A percentile compares a stretch with the other conserved stretches of the same genome.
Evolutionary conservation across 257 asterid genomes (phyloP).

Genomic region (Galeopsis tetrahit): DNA sequence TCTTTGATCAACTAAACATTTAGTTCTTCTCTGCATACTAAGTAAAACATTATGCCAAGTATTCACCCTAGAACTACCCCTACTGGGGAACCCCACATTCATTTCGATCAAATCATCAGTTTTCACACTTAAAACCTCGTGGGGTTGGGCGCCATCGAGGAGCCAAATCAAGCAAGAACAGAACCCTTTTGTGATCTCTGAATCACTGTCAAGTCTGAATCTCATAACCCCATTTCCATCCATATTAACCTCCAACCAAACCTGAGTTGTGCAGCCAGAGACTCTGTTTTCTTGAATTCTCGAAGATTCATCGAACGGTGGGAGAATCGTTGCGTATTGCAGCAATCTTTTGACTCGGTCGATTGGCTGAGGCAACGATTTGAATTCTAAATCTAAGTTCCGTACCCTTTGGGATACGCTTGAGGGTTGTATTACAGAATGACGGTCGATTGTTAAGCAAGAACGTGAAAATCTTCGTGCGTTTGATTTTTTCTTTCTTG

Average conservation of each 20-base stretch:
- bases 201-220: constrained; percentile 72
- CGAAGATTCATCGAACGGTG: constrained; percentile 52
- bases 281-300: constrained; percentile 64
- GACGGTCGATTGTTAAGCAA: constrained; percentile 28
- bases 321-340: constrained; percentile 57
- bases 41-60: constrained; percentile 82
- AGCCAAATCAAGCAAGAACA: constrained; percentile 77
- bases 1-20: constrained; percentile 49
- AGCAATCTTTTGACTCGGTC: constrained; percentile 75
- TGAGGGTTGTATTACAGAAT: constrained; percentile 19
- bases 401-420: constrained; percentile 56
- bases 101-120: constrained; percentile 68
- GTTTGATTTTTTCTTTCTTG: not conserved
- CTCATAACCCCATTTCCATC: constrained; percentile 51
- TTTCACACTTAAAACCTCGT: constrained; percentile 60
- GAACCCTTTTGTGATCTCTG: constrained; percentile 83
- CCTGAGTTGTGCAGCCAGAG: constrained; percentile 86
- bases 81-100: constrained; percentile 70
- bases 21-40: constrained; percentile 73
- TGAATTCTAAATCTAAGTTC: constrained; percentile 55
- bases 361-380: constrained; percentile 60
- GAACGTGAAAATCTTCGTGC: constrained; percentile 17
- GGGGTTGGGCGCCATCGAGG: constrained; percentile 67
- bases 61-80: constrained; percentile 71
- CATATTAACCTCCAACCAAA: constrained; percentile 70